These are phyloP conservation scores for Penicillium sp. DNA, from an alignment of 2,329 filamentous ascomycete species.

Conservation along the genomic window DNA sequence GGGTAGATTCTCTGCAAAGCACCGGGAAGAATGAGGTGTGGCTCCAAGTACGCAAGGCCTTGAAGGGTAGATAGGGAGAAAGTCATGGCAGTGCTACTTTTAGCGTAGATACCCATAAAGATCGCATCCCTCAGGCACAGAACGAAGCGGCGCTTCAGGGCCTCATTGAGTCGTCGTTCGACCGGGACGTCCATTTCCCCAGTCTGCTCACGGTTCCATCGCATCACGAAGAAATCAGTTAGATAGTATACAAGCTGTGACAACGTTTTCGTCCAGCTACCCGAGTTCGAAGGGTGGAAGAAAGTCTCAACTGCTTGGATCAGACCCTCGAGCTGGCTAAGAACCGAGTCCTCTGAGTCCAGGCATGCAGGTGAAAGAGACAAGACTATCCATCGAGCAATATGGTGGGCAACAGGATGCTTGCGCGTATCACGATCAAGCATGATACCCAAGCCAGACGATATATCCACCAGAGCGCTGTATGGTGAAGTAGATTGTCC, in stretches of 20 bases:
- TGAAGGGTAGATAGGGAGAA: slow-evolving; percentile 90
- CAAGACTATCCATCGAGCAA: slow-evolving; percentile 89
- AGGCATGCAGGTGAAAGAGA: slow-evolving; percentile 84
- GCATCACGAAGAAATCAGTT: slow-evolving; percentile 92
- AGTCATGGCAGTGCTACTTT: slow-evolving; percentile 86
- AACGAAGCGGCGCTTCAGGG: slow-evolving; percentile 87
- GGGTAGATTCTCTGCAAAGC: slow-evolving; percentile 95
- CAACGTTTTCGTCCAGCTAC: slow-evolving; percentile 83
- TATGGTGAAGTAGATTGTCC: slow-evolving; percentile 95
- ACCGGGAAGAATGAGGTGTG: slow-evolving; percentile 85
- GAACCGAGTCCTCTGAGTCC: slow-evolving; percentile 72
- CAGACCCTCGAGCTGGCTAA: slow-evolving; percentile 83
- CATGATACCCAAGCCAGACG: slow-evolving; percentile 78
- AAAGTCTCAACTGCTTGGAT: slow-evolving; percentile 97
- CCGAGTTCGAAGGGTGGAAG: slow-evolving; percentile 96
- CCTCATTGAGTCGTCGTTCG: slow-evolving; percentile 74
- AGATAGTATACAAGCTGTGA: slow-evolving; percentile 90
- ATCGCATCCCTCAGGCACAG: slow-evolving; percentile 85
- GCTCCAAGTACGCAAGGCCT: slow-evolving; percentile 85
- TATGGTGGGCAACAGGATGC: slow-evolving; percentile 86
- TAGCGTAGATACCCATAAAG: slow-evolving; percentile 97
- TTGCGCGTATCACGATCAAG: slow-evolving; percentile 92
- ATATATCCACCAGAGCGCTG: slow-evolving; percentile 73
- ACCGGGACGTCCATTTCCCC: slow-evolving; percentile 84
- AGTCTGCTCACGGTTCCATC: slow-evolving; percentile 93